Evolutionary conservation across 208 protist species (phyloP).

Genomic region (Leishmania mexicana): DNA sequence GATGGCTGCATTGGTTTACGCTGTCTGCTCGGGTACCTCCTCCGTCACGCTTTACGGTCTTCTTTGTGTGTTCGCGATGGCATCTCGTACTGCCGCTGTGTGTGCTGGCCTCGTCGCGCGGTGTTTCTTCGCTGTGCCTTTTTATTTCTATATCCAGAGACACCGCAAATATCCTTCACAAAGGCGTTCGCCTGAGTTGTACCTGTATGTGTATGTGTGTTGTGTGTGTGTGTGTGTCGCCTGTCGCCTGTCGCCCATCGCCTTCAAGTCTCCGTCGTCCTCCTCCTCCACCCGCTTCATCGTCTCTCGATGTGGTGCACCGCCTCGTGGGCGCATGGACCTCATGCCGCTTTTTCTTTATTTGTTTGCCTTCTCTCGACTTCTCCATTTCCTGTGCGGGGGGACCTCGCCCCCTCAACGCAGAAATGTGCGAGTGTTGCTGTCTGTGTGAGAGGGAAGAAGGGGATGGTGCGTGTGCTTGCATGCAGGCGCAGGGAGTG

Average conservation of each 20-base stretch:
- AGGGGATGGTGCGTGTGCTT: background rate
- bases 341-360: background rate
- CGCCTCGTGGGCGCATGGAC: background rate
- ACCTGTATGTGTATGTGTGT: background rate
- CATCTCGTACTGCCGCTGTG: background rate
- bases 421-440: background rate
- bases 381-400: background rate
- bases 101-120: background rate
- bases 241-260: background rate
- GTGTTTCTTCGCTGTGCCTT: background rate
- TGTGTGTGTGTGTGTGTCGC: background rate
- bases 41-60: background rate
- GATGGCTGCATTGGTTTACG: background rate
- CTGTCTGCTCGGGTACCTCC: too few species aligned
- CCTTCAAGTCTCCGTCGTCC: background rate
- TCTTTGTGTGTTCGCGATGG: background rate
- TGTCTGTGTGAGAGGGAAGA: background rate
- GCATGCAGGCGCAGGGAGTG: background rate
- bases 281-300: background rate
- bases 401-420: background rate
- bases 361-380: background rate
- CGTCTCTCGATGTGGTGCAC: background rate
- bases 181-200: background rate
- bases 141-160: background rate
- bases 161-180: background rate